A percentile compares a stretch with the other conserved stretches of the same genome.
phyloP scores from a whole-genome alignment of 2,329 filamentous ascomycete species.

The Fusarium circinatum region DNA sequence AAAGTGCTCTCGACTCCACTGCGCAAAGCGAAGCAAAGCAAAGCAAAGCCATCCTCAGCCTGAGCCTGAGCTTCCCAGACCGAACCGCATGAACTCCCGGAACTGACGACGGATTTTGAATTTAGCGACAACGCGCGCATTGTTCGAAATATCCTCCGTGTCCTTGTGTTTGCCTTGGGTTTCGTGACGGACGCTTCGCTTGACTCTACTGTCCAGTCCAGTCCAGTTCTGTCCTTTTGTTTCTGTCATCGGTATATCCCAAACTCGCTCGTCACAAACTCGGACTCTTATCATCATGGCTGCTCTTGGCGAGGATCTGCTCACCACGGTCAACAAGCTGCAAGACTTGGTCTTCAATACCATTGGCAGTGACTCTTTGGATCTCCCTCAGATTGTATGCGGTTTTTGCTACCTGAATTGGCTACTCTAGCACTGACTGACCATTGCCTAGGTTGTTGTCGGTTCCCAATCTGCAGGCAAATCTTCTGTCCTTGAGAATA shows the following conservation, averaged over 20 bases:
- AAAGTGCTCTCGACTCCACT: constrained; percentile 22
- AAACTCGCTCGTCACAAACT: constrained; percentile 23
- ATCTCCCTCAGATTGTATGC: constrained; percentile 96
- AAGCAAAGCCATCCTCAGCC: constrained; percentile 14
- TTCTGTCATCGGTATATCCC: constrained; percentile 19
- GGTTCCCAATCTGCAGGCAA: constrained; percentile 98
- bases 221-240: constrained; percentile 24
- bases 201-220: constrained; percentile 19
- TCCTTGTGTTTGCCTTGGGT: constrained; percentile 22
- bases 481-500: constrained; percentile 98
- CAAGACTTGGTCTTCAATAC: constrained; percentile 99
- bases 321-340: constrained; percentile 96
- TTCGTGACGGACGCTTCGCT: constrained; percentile 35
- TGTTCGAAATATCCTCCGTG: constrained; percentile 33
- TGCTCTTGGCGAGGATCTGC: constrained; percentile 92
- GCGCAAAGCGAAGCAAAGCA: constrained; percentile 26
- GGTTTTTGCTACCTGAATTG: constrained; percentile 24
- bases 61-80: constrained; percentile 25
- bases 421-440: constrained; percentile 27
- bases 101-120: constrained; percentile 41
- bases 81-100: constrained; percentile 44
- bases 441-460: constrained; percentile 81
- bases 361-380: constrained; percentile 97
- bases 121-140: constrained; percentile 45
- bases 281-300: constrained; percentile 71